These are phyloP conservation scores for Chamaecyparis obtusa DNA, from an alignment of 75 land plant species.

Conservation along the genomic window DNA sequence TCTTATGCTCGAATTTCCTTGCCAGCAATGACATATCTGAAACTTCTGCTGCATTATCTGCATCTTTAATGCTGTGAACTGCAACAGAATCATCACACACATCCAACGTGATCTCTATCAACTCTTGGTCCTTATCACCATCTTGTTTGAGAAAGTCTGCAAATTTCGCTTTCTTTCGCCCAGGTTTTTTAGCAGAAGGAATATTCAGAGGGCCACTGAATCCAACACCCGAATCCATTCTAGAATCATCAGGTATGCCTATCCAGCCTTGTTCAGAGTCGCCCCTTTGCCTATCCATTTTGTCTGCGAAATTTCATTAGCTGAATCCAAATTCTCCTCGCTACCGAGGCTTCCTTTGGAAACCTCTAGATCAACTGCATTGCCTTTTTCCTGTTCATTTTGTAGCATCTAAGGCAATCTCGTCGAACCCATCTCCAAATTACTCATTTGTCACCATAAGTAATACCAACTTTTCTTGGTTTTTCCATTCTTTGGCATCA, in stretches of 20 bases:
- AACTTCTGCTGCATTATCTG: constrained; percentile 16
- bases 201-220: constrained; percentile 14
- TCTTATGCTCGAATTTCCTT: constrained; percentile 18
- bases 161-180: constrained; percentile 8
- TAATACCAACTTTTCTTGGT: background rate
- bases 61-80: constrained; percentile 24
- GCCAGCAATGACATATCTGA: constrained; percentile 28
- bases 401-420: background rate
- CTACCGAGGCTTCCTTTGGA: background rate
- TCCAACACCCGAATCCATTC: constrained; percentile 3
- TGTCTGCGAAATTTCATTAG: background rate
- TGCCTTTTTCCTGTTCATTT: background rate
- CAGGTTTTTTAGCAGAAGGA: background rate
- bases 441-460: background rate
- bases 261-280: background rate
- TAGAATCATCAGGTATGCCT: background rate
- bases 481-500: background rate
- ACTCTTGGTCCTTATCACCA: constrained; percentile 20
- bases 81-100: constrained; percentile 48
- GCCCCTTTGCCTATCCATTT: background rate
- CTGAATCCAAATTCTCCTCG: background rate
- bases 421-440: background rate
- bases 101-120: constrained; percentile 63
- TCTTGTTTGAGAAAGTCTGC: constrained; percentile 4
- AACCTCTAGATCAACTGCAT: background rate